phyloP scores from a whole-genome alignment of 129 eudicot genomes.

The Tanacetum coccineum region DNA sequence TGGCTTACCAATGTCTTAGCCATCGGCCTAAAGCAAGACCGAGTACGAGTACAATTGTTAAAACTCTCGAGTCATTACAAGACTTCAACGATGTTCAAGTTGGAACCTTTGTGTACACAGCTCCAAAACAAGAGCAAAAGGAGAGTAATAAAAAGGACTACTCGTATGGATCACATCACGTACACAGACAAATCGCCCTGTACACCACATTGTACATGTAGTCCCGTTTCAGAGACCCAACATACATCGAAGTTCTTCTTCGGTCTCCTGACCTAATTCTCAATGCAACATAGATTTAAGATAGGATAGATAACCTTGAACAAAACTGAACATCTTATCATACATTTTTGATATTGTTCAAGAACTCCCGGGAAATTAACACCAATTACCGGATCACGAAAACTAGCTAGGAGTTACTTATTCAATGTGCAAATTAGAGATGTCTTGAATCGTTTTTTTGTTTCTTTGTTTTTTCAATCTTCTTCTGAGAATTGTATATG shows the following conservation, averaged over 20 bases:
- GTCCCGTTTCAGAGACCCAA: too few species aligned
- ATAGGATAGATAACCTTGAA: conserved; percentile 23
- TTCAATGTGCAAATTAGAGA: too few species aligned
- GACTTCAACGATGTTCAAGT: conserved; percentile 30
- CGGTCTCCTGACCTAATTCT: too few species aligned
- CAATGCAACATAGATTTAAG: conserved; percentile 32
- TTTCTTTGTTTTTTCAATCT: neutral
- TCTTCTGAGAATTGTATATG: conserved; percentile 28
- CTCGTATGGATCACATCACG: too few species aligned
- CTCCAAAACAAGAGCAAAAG: conserved; percentile 21
- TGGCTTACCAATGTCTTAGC: conserved; percentile 79
- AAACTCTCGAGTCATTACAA: conserved; percentile 46
- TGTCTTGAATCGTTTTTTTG: conserved; percentile 16
- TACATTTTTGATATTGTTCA: too few species aligned
- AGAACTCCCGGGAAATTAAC: neutral
- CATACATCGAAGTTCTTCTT: too few species aligned
- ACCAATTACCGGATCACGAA: neutral
- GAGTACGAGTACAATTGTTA: conserved; percentile 46
- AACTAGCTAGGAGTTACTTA: too few species aligned
- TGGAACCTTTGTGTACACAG: conserved; percentile 64
- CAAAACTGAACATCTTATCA: too few species aligned
- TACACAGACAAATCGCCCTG: too few species aligned
- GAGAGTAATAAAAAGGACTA: too few species aligned
- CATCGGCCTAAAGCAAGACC: conserved; percentile 66
- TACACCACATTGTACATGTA: too few species aligned